Conservation (phyloP, 352 stramenopile genomes). For the Phytopythium ostracodes region DNA sequence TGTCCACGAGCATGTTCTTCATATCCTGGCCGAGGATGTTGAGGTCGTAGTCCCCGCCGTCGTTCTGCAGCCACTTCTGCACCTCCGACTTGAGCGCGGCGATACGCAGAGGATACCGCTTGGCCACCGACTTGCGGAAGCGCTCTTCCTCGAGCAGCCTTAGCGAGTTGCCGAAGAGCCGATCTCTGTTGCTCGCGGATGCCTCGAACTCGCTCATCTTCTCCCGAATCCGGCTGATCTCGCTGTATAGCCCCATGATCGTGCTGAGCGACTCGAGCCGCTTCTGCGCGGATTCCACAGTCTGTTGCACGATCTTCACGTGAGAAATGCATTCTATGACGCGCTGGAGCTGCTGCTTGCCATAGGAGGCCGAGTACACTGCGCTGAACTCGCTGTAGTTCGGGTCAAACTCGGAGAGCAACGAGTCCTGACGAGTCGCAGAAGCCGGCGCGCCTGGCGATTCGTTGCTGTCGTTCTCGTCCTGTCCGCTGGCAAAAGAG, state of each 20-base stretch:
- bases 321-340: conserved; percentile 44
- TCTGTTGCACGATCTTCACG: conserved; percentile 37
- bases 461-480: not conserved
- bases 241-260: conserved; percentile 73
- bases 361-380: conserved; percentile 42
- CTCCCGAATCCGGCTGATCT: conserved; percentile 66
- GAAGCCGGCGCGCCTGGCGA: not conserved
- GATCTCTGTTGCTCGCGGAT: conserved; percentile 65
- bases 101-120: conserved; percentile 57
- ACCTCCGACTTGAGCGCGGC: conserved; percentile 58
- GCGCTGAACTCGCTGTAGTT: conserved; percentile 31
- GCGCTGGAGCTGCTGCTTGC: conserved; percentile 29
- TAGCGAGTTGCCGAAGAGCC: conserved; percentile 73
- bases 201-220: conserved; percentile 75
- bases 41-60: conserved; percentile 68
- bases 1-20: conserved; percentile 67
- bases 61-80: conserved; percentile 67
- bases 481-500: not conserved
- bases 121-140: conserved; percentile 68
- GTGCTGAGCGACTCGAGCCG: conserved; percentile 68
- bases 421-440: conserved; percentile 20
- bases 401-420: conserved; percentile 63
- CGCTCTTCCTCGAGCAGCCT: conserved; percentile 72
- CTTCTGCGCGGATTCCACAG: conserved; percentile 46
- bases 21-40: conserved; percentile 67